Percentiles rank a stretch among this genome's conserved stretches.
phyloP scores from a whole-genome alignment of 495 filamentous ascomycete species.

The Physcia stellaris region DNA sequence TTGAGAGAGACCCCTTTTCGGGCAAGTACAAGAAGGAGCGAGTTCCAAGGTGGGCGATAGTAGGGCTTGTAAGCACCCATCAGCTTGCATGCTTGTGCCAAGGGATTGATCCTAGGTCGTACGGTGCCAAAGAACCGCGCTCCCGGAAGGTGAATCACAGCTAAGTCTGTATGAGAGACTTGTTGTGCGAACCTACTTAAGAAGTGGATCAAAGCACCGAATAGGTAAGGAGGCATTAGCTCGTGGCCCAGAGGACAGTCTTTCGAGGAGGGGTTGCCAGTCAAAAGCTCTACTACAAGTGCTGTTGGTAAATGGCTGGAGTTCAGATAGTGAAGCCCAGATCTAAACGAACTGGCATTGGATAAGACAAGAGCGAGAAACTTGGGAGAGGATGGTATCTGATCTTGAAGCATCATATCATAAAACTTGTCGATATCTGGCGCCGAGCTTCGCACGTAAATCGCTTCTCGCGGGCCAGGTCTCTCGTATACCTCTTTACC shows the following conservation, averaged over 20 bases:
- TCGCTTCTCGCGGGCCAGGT: slow-evolving; percentile 39
- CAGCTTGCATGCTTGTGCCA: slow-evolving; percentile 10
- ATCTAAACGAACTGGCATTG: slow-evolving; percentile 24
- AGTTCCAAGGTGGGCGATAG: slow-evolving; percentile 17
- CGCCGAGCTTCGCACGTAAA: slow-evolving; percentile 41
- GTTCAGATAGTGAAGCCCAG: slow-evolving; percentile 22
- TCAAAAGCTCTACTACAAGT: no score
- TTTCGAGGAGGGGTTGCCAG: no score
- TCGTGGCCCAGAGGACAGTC: not conserved
- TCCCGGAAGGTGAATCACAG: not conserved
- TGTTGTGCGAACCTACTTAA: slow-evolving; percentile 23
- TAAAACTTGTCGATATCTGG: slow-evolving; percentile 42
- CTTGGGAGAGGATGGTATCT: slow-evolving; percentile 26
- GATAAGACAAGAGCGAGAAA: slow-evolving; percentile 37
- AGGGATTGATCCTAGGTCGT: not conserved
- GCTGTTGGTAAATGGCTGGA: no score
- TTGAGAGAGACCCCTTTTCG: not conserved
- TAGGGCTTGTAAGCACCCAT: slow-evolving; percentile 4
- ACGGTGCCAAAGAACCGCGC: not conserved
- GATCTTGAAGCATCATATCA: slow-evolving; percentile 35
- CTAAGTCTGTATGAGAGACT: slow-evolving; percentile 15
- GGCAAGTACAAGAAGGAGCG: slow-evolving; percentile 10
- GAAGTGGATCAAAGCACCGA: slow-evolving; percentile 36
- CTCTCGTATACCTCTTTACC: slow-evolving; percentile 42
- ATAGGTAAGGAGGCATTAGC: slow-evolving; percentile 20